These are phyloP conservation scores for Flammula alnicola DNA, from an alignment of 1,284 basidiomycete genomes.

Conservation along the genomic window DNA sequence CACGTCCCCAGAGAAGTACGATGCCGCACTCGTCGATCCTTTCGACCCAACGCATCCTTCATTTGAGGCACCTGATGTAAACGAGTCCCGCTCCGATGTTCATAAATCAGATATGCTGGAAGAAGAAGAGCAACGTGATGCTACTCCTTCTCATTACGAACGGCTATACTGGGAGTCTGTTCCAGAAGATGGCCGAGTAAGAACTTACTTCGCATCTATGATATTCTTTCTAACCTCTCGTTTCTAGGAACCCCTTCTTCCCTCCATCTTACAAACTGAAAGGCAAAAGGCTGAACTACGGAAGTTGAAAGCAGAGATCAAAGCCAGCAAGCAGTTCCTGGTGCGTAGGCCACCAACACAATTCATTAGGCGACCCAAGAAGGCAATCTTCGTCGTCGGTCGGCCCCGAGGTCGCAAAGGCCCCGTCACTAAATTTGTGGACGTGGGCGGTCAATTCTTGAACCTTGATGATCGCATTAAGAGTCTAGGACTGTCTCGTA, in stretches of 20 bases:
- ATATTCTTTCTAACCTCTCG: neutral
- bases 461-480: constrained; percentile 55
- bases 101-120: constrained; percentile 65
- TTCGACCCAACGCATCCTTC: constrained; percentile 1
- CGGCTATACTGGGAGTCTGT: constrained; percentile 77
- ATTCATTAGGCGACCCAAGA: constrained; percentile 40
- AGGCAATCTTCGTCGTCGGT: constrained; percentile 36
- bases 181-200: constrained; percentile 62
- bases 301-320: constrained; percentile 37
- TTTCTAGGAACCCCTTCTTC: constrained; percentile 60
- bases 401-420: constrained; percentile 11
- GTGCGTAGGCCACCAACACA: constrained; percentile 38
- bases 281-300: constrained; percentile 39
- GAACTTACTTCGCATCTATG: constrained; percentile 26
- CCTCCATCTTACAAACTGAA: constrained; percentile 52
- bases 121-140: constrained; percentile 57
- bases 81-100: constrained; percentile 43
- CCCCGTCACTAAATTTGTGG: constrained; percentile 52
- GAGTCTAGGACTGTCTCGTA: constrained; percentile 51
- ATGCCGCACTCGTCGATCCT: neutral
- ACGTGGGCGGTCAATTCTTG: constrained; percentile 71
- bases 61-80: constrained; percentile 14
- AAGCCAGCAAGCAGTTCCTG: constrained; percentile 44
- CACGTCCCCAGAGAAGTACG: neutral
- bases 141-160: constrained; percentile 67